A percentile compares a stretch with the other conserved stretches of the same genome.
phyloP scores from a whole-genome alignment of 1,284 basidiomycete species.

The Uromyces viciae-fabae region DNA sequence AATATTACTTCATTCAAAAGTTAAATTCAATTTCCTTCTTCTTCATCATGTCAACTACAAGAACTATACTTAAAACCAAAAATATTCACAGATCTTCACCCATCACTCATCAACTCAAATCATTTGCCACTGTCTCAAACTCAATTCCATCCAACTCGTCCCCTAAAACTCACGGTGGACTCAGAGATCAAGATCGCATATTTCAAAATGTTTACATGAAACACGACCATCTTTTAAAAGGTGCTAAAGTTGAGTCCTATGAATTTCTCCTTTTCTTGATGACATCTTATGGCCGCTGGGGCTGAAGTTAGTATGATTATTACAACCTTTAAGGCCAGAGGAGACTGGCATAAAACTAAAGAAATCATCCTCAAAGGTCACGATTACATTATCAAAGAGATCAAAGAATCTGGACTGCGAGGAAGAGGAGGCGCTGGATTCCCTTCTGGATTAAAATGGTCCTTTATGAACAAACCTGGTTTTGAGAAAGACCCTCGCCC shows the following conservation, averaged over 20 bases:
- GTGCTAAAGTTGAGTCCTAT: slow-evolving; percentile 64
- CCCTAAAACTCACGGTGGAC: slow-evolving; percentile 59
- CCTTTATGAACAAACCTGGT: slow-evolving; percentile 96
- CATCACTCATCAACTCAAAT: slow-evolving; percentile 9
- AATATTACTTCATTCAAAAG: no score
- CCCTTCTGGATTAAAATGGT: slow-evolving; percentile 93
- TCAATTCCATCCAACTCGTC: slow-evolving; percentile 32
- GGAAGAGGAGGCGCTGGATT: slow-evolving; percentile 97
- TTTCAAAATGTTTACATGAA: slow-evolving; percentile 69
- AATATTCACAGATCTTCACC: no score
- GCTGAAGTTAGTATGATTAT: no score
- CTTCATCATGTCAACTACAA: background rate
- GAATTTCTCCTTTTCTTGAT: background rate
- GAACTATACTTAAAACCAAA: background rate
- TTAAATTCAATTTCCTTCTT: no score
- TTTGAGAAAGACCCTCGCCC: slow-evolving; percentile 94
- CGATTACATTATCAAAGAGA: slow-evolving; percentile 91
- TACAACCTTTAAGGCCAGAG: slow-evolving; percentile 69
- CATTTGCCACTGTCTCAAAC: slow-evolving; percentile 44
- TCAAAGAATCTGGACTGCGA: slow-evolving; percentile 92
- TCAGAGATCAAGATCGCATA: slow-evolving; percentile 79
- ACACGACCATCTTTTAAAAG: slow-evolving; percentile 84
- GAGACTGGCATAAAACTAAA: slow-evolving; percentile 97
- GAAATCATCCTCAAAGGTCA: slow-evolving; percentile 93
- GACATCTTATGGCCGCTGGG: background rate